Percentiles rank a stretch among this genome's conserved stretches.
Conservation (phyloP, 2,329 filamentous ascomycete genomes). For the Monosporascus sp. region DNA sequence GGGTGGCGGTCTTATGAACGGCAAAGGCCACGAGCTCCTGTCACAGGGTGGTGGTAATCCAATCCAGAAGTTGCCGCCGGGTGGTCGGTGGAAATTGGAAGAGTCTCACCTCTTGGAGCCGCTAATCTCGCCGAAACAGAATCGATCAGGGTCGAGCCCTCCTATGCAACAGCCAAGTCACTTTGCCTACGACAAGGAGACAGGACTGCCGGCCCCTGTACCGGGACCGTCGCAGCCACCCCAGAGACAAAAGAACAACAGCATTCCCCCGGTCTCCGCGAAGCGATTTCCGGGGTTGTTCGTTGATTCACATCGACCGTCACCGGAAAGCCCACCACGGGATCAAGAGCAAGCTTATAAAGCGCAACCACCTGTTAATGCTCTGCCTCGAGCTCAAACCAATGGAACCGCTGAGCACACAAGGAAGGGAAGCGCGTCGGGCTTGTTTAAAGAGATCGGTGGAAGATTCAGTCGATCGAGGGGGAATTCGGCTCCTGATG, state of each 20-base stretch:
- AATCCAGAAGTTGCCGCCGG: constrained; percentile 37
- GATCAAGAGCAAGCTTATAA: constrained; percentile 13
- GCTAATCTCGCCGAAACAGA: constrained; percentile 34
- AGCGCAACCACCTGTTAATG: constrained; percentile 13
- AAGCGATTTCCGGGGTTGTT: constrained; percentile 46
- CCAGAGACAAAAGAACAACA: constrained; percentile 17
- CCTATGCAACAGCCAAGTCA: constrained; percentile 25
- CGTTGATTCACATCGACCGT: constrained; percentile 13
- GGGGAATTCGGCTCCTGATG: constrained; percentile 22
- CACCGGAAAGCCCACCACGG: background rate
- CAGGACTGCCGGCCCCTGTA: constrained; percentile 20
- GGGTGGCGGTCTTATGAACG: constrained; percentile 10
- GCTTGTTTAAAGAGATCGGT: constrained; percentile 48
- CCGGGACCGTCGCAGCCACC: constrained; percentile 17
- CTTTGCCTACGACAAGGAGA: constrained; percentile 49
- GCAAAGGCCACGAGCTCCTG: constrained; percentile 19
- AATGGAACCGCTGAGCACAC: constrained; percentile 33
- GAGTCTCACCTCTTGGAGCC: constrained; percentile 51
- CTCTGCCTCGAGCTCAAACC: constrained; percentile 33
- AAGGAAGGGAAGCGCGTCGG: constrained; percentile 30
- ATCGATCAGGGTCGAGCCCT: constrained; percentile 27
- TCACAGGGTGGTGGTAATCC: constrained; percentile 28
- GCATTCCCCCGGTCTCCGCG: constrained; percentile 45
- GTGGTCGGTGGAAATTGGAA: constrained; percentile 45
- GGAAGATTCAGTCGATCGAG: constrained; percentile 34